Percentiles rank a stretch among this genome's conserved stretches.
These are phyloP conservation scores for Fusarium sp. DNA, from an alignment of 2,329 filamentous ascomycete species.

Conservation along the genomic window DNA sequence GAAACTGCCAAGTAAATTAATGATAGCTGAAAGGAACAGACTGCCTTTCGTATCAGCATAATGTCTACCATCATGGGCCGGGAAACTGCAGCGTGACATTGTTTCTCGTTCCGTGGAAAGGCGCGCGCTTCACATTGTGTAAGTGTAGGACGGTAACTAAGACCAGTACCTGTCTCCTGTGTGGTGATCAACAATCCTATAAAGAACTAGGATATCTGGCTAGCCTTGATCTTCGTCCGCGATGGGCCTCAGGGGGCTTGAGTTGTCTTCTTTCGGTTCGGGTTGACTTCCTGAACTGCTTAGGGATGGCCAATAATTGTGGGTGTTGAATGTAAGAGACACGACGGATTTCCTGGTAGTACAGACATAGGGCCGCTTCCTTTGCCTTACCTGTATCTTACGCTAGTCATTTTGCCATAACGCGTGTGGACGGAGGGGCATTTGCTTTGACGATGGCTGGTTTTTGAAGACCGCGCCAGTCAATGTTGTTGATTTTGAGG, in stretches of 20 bases:
- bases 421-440: too few relatives aligned
- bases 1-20: not conserved
- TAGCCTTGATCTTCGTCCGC: not conserved
- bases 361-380: not conserved
- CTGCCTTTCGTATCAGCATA: not conserved
- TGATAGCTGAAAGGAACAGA: not conserved
- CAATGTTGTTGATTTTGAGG: not conserved
- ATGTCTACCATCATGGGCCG: not conserved
- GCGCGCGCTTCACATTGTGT: not conserved
- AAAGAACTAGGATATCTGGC: not conserved
- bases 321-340: not conserved
- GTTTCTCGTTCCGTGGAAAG: not conserved
- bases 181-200: not conserved
- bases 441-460: not conserved
- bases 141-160: not conserved
- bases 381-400: not conserved
- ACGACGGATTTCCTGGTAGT: not conserved
- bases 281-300: not conserved
- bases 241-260: not conserved
- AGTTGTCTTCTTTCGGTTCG: not conserved
- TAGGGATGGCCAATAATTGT: not conserved
- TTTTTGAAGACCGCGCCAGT: not conserved
- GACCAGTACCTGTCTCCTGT: not conserved
- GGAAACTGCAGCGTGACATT: not conserved
- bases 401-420: too few relatives aligned